Percentiles rank a stretch among this genome's conserved stretches.
Evolutionary conservation across 1,284 basidiomycete species (phyloP).

Genomic region (Testicularia cyperi): DNA sequence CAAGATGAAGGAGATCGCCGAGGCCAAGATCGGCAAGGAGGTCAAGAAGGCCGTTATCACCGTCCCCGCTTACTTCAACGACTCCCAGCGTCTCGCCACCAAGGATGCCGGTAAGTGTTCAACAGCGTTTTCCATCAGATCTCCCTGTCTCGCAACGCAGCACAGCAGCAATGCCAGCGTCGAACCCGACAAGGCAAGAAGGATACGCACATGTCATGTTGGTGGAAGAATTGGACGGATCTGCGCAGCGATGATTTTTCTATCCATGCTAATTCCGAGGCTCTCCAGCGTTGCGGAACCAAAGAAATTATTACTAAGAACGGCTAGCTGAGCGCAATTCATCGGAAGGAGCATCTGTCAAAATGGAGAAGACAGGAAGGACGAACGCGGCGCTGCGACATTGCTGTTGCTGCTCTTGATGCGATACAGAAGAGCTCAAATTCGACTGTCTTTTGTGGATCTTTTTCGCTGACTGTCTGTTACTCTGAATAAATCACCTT

Average conservation of each 20-base stretch:
- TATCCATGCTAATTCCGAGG: slow-evolving; percentile 60
- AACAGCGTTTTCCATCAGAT: too few relatives aligned
- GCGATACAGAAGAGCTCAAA: too few relatives aligned
- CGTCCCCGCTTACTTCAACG: slow-evolving; percentile 74
- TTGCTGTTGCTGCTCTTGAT: too few relatives aligned
- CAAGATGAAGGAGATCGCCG: slow-evolving; percentile 90
- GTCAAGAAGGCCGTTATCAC: slow-evolving; percentile 71
- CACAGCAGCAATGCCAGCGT: too few relatives aligned
- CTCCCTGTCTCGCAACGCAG: too few relatives aligned
- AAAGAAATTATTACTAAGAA: slow-evolving; percentile 47
- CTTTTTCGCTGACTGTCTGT: too few relatives aligned
- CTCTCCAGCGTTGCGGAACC: slow-evolving; percentile 41
- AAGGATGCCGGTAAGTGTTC: slow-evolving; percentile 62
- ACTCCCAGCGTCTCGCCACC: slow-evolving; percentile 70
- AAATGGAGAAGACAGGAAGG: too few relatives aligned
- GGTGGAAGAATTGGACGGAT: too few relatives aligned
- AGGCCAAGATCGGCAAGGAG: slow-evolving; percentile 69
- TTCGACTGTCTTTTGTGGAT: too few relatives aligned
- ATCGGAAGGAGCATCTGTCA: not conserved
- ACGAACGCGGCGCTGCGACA: too few relatives aligned
- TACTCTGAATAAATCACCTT: slow-evolving; percentile 14
- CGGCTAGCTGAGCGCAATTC: slow-evolving; percentile 51
- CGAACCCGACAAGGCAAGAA: too few relatives aligned
- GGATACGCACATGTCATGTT: too few relatives aligned
- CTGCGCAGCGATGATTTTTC: slow-evolving; percentile 55